Percentiles rank a stretch among this genome's conserved stretches.
phyloP scores from a whole-genome alignment of 2,329 filamentous ascomycete genomes.

The Stemphylium beticola region DNA sequence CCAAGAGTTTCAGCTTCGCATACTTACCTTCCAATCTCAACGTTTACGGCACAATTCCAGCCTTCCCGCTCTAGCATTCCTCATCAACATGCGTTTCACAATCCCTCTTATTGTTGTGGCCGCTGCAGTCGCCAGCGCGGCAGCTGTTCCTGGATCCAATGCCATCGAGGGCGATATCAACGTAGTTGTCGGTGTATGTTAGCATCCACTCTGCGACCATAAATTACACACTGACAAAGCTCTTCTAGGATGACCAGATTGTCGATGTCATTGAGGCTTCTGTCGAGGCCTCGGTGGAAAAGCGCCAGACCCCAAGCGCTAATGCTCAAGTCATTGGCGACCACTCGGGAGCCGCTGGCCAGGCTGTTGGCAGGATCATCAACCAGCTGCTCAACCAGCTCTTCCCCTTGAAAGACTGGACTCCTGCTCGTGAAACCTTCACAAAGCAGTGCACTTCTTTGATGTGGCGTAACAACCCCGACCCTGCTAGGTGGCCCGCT shows the following conservation, averaged over 20 bases:
- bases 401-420: constrained; percentile 5
- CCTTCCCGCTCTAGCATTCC: not conserved
- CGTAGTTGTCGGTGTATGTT: not conserved
- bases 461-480: not conserved
- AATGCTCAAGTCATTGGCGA: not conserved
- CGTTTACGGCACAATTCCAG: not conserved
- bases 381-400: not conserved
- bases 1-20: not conserved
- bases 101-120: not conserved
- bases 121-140: not conserved
- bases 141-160: not conserved
- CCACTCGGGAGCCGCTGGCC: not conserved
- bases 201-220: not conserved
- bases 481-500: not conserved
- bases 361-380: not conserved
- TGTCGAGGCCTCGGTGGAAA: not conserved
- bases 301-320: not conserved
- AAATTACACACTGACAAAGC: not conserved
- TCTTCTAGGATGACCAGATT: not conserved
- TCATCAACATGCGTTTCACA: not conserved
- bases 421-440: constrained; percentile 1
- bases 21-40: not conserved
- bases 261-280: not conserved
- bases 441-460: not conserved
- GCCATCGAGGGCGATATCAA: not conserved